These are phyloP conservation scores for Amyloporia xantha DNA, from an alignment of 768 basidiomycete species.

Conservation along the genomic window DNA sequence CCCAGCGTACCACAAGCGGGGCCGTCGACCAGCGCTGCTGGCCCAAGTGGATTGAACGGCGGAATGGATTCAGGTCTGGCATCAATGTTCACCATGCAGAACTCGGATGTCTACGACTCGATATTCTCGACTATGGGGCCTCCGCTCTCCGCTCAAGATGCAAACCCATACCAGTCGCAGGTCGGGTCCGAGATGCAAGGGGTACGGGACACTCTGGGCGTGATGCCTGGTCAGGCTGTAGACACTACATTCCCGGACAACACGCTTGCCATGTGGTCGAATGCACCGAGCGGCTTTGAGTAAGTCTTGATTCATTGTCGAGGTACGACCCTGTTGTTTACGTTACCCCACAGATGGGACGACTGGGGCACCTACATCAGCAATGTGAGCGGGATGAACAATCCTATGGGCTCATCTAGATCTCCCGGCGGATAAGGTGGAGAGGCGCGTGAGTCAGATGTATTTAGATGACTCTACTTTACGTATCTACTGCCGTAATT, in stretches of 20 bases:
- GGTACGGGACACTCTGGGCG: neutral
- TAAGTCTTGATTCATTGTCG: constrained; percentile 27
- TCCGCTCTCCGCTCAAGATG: constrained; percentile 1
- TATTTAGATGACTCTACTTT: too few species aligned
- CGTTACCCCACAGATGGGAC: constrained; percentile 14
- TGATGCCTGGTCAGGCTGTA: neutral
- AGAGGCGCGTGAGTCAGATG: too few species aligned
- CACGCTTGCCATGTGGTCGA: constrained; percentile 57
- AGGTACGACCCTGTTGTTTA: neutral
- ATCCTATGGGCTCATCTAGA: constrained; percentile 3
- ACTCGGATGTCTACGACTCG: constrained; percentile 17
- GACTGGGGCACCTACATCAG: constrained; percentile 23
- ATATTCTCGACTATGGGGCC: constrained; percentile 15
- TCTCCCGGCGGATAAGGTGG: too few species aligned
- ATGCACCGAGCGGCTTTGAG: constrained; percentile 55
- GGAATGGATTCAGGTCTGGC: constrained; percentile 13
- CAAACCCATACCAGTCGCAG: neutral
- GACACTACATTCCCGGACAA: constrained; percentile 27
- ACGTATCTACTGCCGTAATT: too few species aligned
- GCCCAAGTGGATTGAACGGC: neutral
- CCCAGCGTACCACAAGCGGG: neutral
- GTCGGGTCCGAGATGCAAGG: neutral
- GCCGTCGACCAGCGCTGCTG: constrained; percentile 2
- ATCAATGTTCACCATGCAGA: constrained; percentile 18
- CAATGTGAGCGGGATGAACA: constrained; percentile 16